These are phyloP conservation scores for Cryptococcus sp. DNA, from an alignment of 1,284 basidiomycete species.

Conservation along the genomic window DNA sequence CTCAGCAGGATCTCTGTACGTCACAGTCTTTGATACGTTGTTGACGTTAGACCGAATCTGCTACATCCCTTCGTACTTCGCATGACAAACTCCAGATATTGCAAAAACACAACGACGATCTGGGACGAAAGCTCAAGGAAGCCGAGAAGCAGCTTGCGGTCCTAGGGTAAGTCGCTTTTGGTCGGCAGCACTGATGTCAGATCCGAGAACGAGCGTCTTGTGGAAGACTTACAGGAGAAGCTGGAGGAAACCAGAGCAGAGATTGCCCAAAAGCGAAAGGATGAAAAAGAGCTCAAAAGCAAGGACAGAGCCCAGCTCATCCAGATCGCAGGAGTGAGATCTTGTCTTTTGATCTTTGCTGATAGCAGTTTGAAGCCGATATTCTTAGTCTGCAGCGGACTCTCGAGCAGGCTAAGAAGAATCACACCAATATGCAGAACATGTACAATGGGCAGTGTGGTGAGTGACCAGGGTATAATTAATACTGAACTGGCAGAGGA, in stretches of 20 bases:
- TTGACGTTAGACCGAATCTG: constrained; percentile 32
- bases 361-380: constrained; percentile 66
- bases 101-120: constrained; percentile 66
- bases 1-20: constrained; percentile 31
- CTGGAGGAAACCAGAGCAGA: constrained; percentile 71
- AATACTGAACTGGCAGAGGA: constrained; percentile 52
- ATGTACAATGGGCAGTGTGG: constrained; percentile 80
- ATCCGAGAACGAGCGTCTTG: constrained; percentile 66
- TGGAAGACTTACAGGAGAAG: constrained; percentile 66
- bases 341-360: neutral
- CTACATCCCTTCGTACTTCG: constrained; percentile 27
- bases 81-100: constrained; percentile 64
- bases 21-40: neutral
- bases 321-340: constrained; percentile 42
- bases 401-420: constrained; percentile 63
- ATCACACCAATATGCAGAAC: constrained; percentile 69
- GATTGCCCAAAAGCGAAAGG: constrained; percentile 67
- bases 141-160: constrained; percentile 62
- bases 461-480: constrained; percentile 46
- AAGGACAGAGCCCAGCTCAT: constrained; percentile 59
- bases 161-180: constrained; percentile 21
- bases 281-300: constrained; percentile 78
- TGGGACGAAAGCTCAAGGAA: constrained; percentile 65
- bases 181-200: neutral
- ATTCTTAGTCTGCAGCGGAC: constrained; percentile 66